Base-by-base conservation (phyloP, 2,329 filamentous ascomycete genomes). In the Alternaria consortialis region DNA sequence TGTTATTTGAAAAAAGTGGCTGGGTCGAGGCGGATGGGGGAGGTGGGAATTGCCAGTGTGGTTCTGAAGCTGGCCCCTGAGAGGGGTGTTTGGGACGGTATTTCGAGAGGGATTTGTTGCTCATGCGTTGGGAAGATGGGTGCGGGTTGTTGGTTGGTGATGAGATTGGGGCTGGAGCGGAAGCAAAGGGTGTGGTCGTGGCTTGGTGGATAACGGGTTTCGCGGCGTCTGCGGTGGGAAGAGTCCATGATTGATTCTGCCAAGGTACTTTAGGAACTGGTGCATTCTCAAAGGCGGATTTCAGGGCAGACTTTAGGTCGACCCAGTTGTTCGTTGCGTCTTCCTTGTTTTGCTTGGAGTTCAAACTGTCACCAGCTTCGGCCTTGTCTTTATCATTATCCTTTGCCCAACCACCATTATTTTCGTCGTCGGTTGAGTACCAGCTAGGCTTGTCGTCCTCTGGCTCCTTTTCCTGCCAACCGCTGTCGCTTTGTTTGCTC, bases 31-130 rank as follows among this genome's bases (percentile, higher is more conserved):
- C 32, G 7, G 62, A 43, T 1, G 59, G 62, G 36, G 56, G 60
- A 47, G 65, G 67, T 7, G 69, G 69, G 48, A 76, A 70, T 9
- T 66, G 55, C 72, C 76, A 79, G 69, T 80, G 76, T 0, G 74
- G 54, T 20, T 79, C 77, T 6, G 63, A 42, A 0, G 31, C 29
- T 7, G 36, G 8, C 5, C 1, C 17, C 9, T 6, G 9, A 9
- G 20, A 17, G 42, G 44, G 17, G 46, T 36, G 5, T 7, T 37
- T n/a, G n/a, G 56, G 13, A 15, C 58, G 60, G 50, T 65, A 58
- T 39, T 63, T 62, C n/a, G 55, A 57, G 43, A 63, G 57, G 8
- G 64, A 62, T 52, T 69, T 69, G 34, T 44, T 53, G 60, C 56
- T 62, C 48, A 65, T 54, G 7, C 58, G 61, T 27, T 59, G 61